These are phyloP conservation scores for Fusarium penzigii DNA, from an alignment of 2,329 filamentous ascomycete genomes.

Conservation along the genomic window DNA sequence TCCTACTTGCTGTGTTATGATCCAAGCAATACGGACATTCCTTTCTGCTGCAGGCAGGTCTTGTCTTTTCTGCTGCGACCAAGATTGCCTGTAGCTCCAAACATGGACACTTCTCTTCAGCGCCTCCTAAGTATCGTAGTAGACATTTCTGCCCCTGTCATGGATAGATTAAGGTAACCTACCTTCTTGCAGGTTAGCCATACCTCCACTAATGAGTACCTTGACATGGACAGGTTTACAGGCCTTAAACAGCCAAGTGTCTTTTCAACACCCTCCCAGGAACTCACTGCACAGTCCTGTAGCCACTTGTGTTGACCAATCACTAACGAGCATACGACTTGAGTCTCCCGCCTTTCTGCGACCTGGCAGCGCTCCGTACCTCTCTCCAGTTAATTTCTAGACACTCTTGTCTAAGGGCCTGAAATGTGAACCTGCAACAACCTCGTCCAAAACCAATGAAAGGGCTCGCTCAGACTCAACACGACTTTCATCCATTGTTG, in stretches of 20 bases:
- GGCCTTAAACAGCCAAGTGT: background rate
- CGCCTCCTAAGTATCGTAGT: too few relatives aligned
- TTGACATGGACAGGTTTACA: background rate
- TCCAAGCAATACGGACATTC: too few relatives aligned
- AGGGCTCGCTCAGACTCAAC: conserved; percentile 21
- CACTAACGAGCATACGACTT: background rate
- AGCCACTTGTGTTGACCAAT: background rate
- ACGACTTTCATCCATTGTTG: conserved; percentile 25
- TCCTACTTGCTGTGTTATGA: too few relatives aligned
- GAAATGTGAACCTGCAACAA: background rate
- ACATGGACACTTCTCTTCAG: too few relatives aligned
- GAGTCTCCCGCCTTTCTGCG: too few relatives aligned
- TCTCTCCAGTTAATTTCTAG: background rate
- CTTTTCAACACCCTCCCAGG: background rate
- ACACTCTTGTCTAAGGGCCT: background rate
- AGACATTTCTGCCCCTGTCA: too few relatives aligned
- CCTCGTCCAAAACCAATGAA: conserved; percentile 9
- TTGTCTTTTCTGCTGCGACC: too few relatives aligned
- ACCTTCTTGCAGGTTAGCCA: too few relatives aligned
- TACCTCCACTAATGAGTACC: too few relatives aligned
- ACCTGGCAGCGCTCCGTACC: background rate
- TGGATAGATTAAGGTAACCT: too few relatives aligned
- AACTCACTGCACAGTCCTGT: background rate
- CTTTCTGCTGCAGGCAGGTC: too few relatives aligned
- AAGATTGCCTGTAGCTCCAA: too few relatives aligned